Percentiles rank a stretch among this genome's conserved stretches.
Conservation (phyloP, 345 rosid species). For the Murraya koenigii region DNA sequence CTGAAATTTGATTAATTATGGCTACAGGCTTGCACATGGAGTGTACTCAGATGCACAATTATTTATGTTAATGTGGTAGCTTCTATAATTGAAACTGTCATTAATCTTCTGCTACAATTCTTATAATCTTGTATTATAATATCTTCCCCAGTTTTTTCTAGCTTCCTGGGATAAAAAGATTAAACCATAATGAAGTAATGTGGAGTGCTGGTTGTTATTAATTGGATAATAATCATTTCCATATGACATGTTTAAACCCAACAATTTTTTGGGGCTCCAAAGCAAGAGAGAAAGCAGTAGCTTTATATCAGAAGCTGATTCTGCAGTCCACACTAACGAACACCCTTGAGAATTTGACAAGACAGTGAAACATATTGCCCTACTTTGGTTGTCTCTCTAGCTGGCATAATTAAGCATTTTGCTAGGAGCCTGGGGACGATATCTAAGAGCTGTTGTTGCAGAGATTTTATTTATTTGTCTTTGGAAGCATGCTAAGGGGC, state of each 20-base stretch:
- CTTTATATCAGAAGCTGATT: background rate
- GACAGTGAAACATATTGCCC: constrained; percentile 1
- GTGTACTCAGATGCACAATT: background rate
- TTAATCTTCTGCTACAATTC: background rate
- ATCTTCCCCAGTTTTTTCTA: background rate
- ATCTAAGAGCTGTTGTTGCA: background rate
- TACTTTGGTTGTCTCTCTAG: background rate
- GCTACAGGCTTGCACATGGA: constrained; percentile 3
- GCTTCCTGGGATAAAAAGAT: background rate
- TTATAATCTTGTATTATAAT: background rate
- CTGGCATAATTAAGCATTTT: background rate
- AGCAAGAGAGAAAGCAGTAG: background rate
- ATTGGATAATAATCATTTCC: background rate
- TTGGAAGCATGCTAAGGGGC: background rate
- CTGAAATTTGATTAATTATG: constrained; percentile 6
- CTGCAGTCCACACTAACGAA: background rate
- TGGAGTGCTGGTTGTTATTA: background rate
- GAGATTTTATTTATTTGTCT: background rate
- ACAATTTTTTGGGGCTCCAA: background rate
- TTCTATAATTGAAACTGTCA: background rate
- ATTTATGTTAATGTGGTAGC: background rate
- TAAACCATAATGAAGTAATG: background rate
- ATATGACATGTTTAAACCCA: background rate
- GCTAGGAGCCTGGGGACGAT: background rate
- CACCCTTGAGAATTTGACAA: background rate